A percentile compares a stretch with the other conserved stretches of the same genome.
Evolutionary conservation across 495 filamentous ascomycete genomes (phyloP).

Genomic region (Elasticomyces elasticus): DNA sequence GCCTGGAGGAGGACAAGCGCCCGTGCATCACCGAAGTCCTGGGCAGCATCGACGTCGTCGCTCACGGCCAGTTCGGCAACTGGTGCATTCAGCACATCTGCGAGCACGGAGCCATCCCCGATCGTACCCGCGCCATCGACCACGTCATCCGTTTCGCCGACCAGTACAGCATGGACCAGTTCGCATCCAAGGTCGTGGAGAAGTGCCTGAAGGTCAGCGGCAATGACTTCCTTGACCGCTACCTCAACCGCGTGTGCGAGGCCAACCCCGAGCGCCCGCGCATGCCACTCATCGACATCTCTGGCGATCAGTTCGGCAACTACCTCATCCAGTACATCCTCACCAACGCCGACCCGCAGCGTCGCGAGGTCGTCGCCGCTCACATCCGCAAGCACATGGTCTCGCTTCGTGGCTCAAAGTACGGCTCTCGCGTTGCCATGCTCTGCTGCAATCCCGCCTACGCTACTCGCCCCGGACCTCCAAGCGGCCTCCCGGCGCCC

Average conservation of each 20-base stretch:
- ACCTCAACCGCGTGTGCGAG: conserved; percentile 88
- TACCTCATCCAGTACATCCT: conserved; percentile 96
- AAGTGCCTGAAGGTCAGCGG: conserved; percentile 98
- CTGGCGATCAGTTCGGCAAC: conserved; percentile 97
- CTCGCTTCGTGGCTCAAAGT: conserved; percentile 94
- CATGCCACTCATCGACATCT: conserved; percentile 95
- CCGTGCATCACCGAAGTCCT: conserved; percentile 95
- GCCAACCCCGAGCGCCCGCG: conserved; percentile 82
- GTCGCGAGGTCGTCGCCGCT: conserved; percentile 82
- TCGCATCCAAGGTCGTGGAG: conserved; percentile 97
- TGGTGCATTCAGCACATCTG: conserved; percentile 99
- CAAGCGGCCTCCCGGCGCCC: conserved; percentile 54
- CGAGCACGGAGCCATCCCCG: conserved; percentile 84
- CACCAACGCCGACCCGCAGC: conserved; percentile 71
- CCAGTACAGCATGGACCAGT: conserved; percentile 98
- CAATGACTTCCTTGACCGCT: conserved; percentile 79
- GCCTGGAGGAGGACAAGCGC: conserved; percentile 97
- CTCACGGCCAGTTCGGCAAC: conserved; percentile 98
- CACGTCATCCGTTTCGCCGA: conserved; percentile 86
- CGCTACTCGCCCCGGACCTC: conserved; percentile 74
- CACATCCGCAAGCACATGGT: conserved; percentile 99
- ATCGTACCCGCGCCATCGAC: conserved; percentile 87
- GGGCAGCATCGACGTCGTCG: conserved; percentile 83
- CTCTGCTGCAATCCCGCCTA: conserved; percentile 91
- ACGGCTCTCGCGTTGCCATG: conserved; percentile 96